These are phyloP conservation scores for Lepiota venenata DNA, from an alignment of 768 basidiomycete genomes.

Conservation along the genomic window DNA sequence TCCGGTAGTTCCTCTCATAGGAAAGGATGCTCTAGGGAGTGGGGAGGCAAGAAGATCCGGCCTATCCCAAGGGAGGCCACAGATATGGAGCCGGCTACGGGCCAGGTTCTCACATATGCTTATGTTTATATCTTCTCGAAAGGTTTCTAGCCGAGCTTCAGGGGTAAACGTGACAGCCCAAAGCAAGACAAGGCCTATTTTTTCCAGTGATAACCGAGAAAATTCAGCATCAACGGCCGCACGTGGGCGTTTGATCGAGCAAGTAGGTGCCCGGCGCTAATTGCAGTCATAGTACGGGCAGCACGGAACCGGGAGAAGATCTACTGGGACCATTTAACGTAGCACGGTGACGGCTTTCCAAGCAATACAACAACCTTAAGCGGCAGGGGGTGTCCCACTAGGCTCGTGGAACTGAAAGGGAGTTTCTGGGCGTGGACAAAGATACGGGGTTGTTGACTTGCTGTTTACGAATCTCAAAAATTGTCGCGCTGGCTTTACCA, in stretches of 20 bases:
- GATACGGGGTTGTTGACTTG: neutral
- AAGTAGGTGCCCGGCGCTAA: no score
- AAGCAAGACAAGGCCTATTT: neutral
- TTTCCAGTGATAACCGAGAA: neutral
- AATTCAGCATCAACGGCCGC: neutral
- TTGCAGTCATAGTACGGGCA: no score
- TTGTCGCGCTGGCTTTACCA: no score
- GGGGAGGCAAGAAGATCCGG: neutral
- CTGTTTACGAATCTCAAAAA: no score
- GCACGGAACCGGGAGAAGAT: no score
- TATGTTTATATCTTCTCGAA: neutral
- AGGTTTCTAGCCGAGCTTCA: neutral
- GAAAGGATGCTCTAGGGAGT: neutral
- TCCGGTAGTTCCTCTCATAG: neutral
- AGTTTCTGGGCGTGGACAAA: conserved; percentile 2
- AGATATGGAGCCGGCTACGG: neutral
- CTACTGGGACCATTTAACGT: no score
- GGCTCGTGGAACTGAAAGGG: no score
- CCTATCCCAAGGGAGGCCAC: neutral
- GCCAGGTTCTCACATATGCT: conserved; percentile 1
- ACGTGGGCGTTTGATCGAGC: neutral
- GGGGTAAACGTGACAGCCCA: neutral
- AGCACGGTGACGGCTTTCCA: no score
- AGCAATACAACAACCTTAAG: no score
- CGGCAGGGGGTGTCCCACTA: no score